phyloP scores from a whole-genome alignment of 768 basidiomycete species.

The Cyclocybe cylindracea region DNA sequence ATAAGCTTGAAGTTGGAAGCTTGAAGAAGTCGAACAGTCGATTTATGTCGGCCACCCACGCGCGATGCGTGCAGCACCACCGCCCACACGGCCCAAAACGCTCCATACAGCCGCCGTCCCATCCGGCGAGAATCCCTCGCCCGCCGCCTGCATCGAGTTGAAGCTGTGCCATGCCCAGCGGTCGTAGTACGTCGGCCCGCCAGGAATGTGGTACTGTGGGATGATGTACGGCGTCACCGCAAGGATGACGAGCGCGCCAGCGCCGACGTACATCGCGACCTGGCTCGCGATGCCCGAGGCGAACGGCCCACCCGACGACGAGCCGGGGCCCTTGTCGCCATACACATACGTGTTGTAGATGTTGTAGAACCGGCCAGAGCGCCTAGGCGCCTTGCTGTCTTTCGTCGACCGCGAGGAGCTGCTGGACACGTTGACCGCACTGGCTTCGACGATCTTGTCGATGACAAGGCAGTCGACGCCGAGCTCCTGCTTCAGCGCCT shows the following conservation, averaged over 20 bases:
- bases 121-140: slow-evolving; percentile 69
- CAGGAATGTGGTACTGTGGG: slow-evolving; percentile 58
- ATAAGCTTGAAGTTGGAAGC: too few relatives aligned
- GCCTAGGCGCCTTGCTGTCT: slow-evolving; percentile 22
- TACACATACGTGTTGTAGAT: slow-evolving; percentile 80
- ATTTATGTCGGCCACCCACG: slow-evolving; percentile 75
- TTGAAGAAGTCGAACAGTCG: background rate
- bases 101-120: slow-evolving; percentile 67
- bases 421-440: slow-evolving; percentile 2
- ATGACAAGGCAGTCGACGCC: slow-evolving; percentile 78
- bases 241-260: slow-evolving; percentile 61
- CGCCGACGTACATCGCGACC: slow-evolving; percentile 59
- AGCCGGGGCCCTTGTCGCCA: slow-evolving; percentile 34
- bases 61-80: slow-evolving; percentile 73
- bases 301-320: slow-evolving; percentile 27
- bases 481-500: slow-evolving; percentile 74
- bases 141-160: slow-evolving; percentile 67
- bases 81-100: slow-evolving; percentile 69
- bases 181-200: slow-evolving; percentile 74
- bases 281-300: slow-evolving; percentile 40
- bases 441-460: slow-evolving; percentile 60
- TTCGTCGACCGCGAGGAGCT: slow-evolving; percentile 10
- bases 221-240: slow-evolving; percentile 62
- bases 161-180: slow-evolving; percentile 79
- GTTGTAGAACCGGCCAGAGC: slow-evolving; percentile 71